Evolutionary conservation across 2,329 filamentous ascomycete species (phyloP).

Genomic region (Cryphonectria carpinicola): DNA sequence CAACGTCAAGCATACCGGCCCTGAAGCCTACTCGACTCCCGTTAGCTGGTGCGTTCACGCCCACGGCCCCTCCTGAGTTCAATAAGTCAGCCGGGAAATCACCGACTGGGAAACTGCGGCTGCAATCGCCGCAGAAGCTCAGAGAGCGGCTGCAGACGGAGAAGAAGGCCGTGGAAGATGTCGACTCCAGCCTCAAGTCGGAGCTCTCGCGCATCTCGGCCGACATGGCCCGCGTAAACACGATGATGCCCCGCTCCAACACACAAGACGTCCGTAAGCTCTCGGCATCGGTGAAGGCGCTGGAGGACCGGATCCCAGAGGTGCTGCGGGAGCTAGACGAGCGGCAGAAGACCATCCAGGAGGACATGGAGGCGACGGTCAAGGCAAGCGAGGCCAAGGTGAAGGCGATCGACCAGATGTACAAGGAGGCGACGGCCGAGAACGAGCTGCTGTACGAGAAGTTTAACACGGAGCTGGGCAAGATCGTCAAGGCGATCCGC

Average conservation of each 20-base stretch:
- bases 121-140: slow-evolving; percentile 74
- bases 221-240: slow-evolving; percentile 69
- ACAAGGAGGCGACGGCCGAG: slow-evolving; percentile 84
- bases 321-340: slow-evolving; percentile 62
- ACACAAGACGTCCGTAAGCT: slow-evolving; percentile 54
- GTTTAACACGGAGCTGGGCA: slow-evolving; percentile 88
- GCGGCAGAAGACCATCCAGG: slow-evolving; percentile 66
- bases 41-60: slow-evolving; percentile 33
- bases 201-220: slow-evolving; percentile 81
- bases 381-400: slow-evolving; percentile 77
- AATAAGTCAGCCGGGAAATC: slow-evolving; percentile 41
- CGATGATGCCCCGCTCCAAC: slow-evolving; percentile 40
- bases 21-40: slow-evolving; percentile 48
- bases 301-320: slow-evolving; percentile 69
- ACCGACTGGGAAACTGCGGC: slow-evolving; percentile 58
- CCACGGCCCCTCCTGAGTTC: slow-evolving; percentile 26
- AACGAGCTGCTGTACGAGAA: slow-evolving; percentile 91
- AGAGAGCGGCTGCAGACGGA: slow-evolving; percentile 86
- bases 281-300: slow-evolving; percentile 60
- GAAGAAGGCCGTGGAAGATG: slow-evolving; percentile 72
- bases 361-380: slow-evolving; percentile 73
- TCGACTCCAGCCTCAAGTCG: slow-evolving; percentile 70
- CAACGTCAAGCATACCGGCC: slow-evolving; percentile 58
- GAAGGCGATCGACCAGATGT: slow-evolving; percentile 83
- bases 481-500: slow-evolving; percentile 76